These are phyloP conservation scores for Toxoplasma gondii DNA, from an alignment of 169 alveolate genomes.

Conservation along the genomic window DNA sequence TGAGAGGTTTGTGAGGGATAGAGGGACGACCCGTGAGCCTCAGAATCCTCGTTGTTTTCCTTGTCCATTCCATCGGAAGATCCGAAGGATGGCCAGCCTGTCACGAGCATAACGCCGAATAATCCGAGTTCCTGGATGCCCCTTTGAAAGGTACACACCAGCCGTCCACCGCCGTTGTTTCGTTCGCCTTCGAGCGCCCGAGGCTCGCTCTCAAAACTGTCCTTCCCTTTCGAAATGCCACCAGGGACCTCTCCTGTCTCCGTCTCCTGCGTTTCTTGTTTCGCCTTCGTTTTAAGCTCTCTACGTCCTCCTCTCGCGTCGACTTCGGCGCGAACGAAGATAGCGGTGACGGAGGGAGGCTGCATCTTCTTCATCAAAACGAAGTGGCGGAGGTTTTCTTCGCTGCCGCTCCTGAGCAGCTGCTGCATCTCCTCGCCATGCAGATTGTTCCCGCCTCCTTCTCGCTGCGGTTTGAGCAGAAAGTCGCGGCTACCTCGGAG, in stretches of 20 bases:
- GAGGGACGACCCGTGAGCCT: no score
- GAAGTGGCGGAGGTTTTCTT: conserved; percentile 53
- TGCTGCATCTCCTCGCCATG: conserved; percentile 74
- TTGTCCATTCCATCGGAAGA: no score
- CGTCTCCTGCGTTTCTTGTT: conserved; percentile 40
- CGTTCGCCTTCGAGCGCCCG: neutral
- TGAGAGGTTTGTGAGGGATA: no score
- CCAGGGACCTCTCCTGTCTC: neutral
- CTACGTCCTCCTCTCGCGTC: neutral
- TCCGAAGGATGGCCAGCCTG: neutral
- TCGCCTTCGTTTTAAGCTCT: neutral
- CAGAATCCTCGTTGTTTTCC: no score
- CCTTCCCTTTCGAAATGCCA: neutral
- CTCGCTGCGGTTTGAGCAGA: conserved; percentile 84
- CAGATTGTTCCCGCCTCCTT: conserved; percentile 86
- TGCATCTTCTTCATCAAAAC: conserved; percentile 76
- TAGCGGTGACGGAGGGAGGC: conserved; percentile 61
- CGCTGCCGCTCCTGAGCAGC: conserved; percentile 63
- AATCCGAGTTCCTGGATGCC: conserved; percentile 13
- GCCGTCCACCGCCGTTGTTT: neutral
- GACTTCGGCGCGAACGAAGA: neutral
- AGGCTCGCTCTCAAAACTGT: no score
- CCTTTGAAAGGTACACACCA: neutral
- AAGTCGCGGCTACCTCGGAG: conserved; percentile 68
- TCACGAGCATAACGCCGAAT: neutral